Evolutionary conservation across 2,329 filamentous ascomycete genomes (phyloP), one percentile per base, ranked within the genome.

Genomic region (Trichoderma oligosporum): DNA sequence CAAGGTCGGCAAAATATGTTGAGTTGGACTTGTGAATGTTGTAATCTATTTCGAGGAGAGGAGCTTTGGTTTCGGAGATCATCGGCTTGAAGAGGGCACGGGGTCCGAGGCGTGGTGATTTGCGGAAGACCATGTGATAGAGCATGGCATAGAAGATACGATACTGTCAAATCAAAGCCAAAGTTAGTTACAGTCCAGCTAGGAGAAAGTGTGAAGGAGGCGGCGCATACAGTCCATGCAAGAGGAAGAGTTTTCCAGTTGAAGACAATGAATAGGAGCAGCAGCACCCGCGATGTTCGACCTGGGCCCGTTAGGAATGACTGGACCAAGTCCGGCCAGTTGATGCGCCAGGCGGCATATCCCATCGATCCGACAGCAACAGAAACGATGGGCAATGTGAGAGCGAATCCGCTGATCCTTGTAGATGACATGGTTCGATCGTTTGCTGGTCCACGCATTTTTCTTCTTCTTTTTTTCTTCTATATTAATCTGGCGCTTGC

Each of bases 1-100:
- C 91, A 63, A 95, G 84, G 72, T 96, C 91, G 63, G 85, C 78
- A 69, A 96, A 96, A 76, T 95, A 96, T 27, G 91, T 96, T 64
- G 82, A 84, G 75, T 91, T 90, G 61, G 85, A 86, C 70, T 92
- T 91, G 79, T 93, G 88, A 41, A 91, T 68, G 74, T 94, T 93
- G 76, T 91, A 91, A 74, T 96, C 92, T 66, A 86, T 90, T 73
- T 96, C 91, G 64, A 88, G 80, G 54, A 88, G 74, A 1, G 88
- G 82, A 12, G 87, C 82, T 67, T 85, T 83, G 6, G 86, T 83
- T 36, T 78, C 76, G 14, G 86, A 84, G 58, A 89, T 84, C 51
- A 88, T 74, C 46, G 88, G 86, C 47, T 84, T 82, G 76, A 93
- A 94, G 62, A 94, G 82, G 38, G 86, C 82, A 60, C 84, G 78